Percentiles rank a stretch among this genome's conserved stretches.
Evolutionary conservation across 768 basidiomycete species (phyloP).

Genomic region (Panaeolus cyanescens): DNA sequence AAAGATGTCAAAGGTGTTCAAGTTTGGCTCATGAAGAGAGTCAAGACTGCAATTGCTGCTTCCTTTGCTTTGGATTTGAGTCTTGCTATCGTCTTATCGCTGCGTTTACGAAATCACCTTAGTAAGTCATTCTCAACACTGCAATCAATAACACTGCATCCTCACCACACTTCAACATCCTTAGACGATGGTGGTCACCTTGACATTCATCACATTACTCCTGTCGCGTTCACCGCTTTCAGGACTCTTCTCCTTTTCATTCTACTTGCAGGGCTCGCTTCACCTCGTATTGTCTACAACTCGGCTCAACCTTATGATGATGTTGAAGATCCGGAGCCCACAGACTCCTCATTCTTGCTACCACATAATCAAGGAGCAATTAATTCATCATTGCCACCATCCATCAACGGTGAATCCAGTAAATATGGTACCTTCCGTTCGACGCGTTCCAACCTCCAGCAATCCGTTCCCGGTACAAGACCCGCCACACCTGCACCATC

Average conservation of each 20-base stretch:
- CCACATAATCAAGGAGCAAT: conserved; percentile 41
- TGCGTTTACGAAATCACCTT: conserved; percentile 36
- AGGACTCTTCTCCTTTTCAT: conserved; percentile 65
- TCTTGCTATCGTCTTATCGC: conserved; percentile 56
- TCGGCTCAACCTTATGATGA: conserved; percentile 45
- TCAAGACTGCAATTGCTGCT: conserved; percentile 54
- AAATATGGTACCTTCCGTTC: conserved; percentile 80
- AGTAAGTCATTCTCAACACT: conserved; percentile 28
- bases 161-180: conserved; percentile 20
- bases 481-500: conserved; percentile 50
- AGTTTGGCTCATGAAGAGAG: conserved; percentile 63
- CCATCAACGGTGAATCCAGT: conserved; percentile 39
- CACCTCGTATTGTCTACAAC: conserved; percentile 68
- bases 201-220: conserved; percentile 33
- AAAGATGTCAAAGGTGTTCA: conserved; percentile 73
- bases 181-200: conserved; percentile 29
- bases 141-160: neutral
- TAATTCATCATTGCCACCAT: conserved; percentile 40
- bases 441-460: conserved; percentile 47
- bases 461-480: conserved; percentile 57
- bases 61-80: conserved; percentile 63
- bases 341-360: conserved; percentile 55
- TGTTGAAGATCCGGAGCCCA: conserved; percentile 39
- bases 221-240: conserved; percentile 57
- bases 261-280: conserved; percentile 59